phyloP scores from a whole-genome alignment of 164 flowering plant genomes.

The Dillenia suffruticosa region DNA sequence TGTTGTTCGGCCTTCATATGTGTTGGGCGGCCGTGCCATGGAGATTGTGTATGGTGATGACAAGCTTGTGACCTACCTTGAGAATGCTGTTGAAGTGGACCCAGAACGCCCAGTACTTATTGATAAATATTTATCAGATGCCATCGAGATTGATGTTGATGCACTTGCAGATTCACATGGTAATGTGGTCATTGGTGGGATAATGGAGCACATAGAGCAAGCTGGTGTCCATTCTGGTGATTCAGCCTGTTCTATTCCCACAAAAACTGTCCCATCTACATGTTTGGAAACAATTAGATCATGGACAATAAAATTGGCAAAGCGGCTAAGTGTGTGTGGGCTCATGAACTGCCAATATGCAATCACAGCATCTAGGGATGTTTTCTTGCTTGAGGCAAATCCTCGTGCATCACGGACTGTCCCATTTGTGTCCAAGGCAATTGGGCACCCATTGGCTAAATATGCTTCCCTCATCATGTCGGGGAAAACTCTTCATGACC shows the following conservation, averaged over 20 bases:
- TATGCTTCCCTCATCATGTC: conserved; percentile 95
- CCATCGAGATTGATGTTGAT: conserved; percentile 89
- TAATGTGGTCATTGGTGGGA: conserved; percentile 93
- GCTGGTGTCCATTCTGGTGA: conserved; percentile 97
- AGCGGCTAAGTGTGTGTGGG: conserved; percentile 77
- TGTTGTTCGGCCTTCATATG: conserved; percentile 89
- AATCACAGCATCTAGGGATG: conserved; percentile 67
- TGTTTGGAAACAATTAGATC: conserved; percentile 70
- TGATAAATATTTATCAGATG: conserved; percentile 81
- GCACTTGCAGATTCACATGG: conserved; percentile 75
- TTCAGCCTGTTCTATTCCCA: conserved; percentile 85
- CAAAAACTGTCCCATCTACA: conserved; percentile 61
- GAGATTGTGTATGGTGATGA: conserved; percentile 83
- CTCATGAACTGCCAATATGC: conserved; percentile 99
- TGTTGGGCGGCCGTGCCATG: conserved; percentile 93
- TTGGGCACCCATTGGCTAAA: conserved; percentile 93
- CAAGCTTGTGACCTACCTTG: conserved; percentile 66
- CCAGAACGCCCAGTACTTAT: conserved; percentile 79
- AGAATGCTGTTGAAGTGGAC: conserved; percentile 79
- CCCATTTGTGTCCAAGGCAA: conserved; percentile 94
- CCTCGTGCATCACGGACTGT: conserved; percentile 96
- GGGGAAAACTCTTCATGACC: conserved; percentile 68
- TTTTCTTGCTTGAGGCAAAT: conserved; percentile 88
- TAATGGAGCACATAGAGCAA: conserved; percentile 98
- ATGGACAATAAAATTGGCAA: conserved; percentile 81